These are phyloP conservation scores for Citrus maxima DNA, from an alignment of 345 rosid species.

Conservation along the genomic window DNA sequence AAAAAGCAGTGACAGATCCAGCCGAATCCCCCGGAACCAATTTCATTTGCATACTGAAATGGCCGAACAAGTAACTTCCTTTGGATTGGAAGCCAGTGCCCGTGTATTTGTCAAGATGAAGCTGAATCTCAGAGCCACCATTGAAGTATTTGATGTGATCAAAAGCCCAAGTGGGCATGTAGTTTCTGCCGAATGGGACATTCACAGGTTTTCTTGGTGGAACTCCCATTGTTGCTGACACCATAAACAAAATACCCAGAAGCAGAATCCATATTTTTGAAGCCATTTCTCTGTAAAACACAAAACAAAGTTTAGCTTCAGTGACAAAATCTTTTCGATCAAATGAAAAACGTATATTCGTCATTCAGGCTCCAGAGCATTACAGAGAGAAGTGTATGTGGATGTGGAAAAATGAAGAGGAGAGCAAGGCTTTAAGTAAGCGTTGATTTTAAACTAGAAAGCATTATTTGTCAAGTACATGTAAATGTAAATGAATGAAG, in stretches of 20 bases:
- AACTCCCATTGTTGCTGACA: constrained; percentile 45
- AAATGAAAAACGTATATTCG: not conserved
- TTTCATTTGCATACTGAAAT: constrained; percentile 82
- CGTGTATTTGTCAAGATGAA: constrained; percentile 70
- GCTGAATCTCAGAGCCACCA: constrained; percentile 72
- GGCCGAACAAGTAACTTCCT: constrained; percentile 78
- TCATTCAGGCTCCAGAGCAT: not conserved
- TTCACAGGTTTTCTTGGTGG: constrained; percentile 53
- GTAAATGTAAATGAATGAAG: not conserved
- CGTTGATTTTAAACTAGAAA: not conserved
- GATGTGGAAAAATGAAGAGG: not conserved
- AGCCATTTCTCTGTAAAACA: constrained; percentile 28
- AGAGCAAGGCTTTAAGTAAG: not conserved
- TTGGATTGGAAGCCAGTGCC: constrained; percentile 93
- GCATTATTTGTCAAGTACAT: not conserved
- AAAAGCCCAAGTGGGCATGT: constrained; percentile 82
- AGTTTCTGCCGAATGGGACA: constrained; percentile 77
- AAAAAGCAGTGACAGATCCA: constrained; percentile 83
- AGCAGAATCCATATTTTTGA: constrained; percentile 19
- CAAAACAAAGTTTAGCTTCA: not conserved
- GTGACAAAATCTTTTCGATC: not conserved
- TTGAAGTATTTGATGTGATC: constrained; percentile 85
- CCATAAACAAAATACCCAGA: constrained; percentile 39
- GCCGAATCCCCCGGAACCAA: constrained; percentile 81
- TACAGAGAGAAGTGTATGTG: not conserved